A percentile compares a stretch with the other conserved stretches of the same genome.
Conservation (phyloP, 1,284 basidiomycete genomes). For the Caloboletus inedulis region DNA sequence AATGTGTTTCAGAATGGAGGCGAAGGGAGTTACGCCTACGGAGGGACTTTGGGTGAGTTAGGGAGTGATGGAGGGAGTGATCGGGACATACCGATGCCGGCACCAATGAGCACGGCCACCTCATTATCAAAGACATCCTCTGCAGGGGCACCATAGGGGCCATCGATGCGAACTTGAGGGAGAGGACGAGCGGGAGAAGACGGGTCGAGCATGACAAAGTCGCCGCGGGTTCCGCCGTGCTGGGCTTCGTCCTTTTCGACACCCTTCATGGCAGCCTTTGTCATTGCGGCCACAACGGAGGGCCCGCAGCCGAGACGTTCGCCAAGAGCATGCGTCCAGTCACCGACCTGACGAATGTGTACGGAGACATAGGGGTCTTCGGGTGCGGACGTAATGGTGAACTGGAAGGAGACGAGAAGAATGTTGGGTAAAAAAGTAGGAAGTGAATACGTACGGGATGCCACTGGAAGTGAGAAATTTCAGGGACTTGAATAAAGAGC, state of each 20-base stretch:
- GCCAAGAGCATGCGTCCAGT: slow-evolving; percentile 80
- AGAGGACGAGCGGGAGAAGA: slow-evolving; percentile 45
- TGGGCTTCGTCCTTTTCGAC: slow-evolving; percentile 58
- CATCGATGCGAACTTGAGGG: slow-evolving; percentile 78
- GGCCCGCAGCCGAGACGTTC: slow-evolving; percentile 80
- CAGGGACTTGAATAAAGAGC: slow-evolving; percentile 85
- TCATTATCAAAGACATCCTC: slow-evolving; percentile 87
- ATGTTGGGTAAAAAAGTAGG: neutral
- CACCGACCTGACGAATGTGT: slow-evolving; percentile 88
- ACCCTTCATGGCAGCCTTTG: slow-evolving; percentile 70
- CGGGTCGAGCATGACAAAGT: slow-evolving; percentile 76
- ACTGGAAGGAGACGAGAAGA: slow-evolving; percentile 41
- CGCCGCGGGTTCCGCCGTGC: slow-evolving; percentile 52
- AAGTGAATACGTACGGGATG: slow-evolving; percentile 64
- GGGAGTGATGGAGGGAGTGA: neutral
- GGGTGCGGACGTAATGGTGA: slow-evolving; percentile 90
- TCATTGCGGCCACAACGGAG: slow-evolving; percentile 69
- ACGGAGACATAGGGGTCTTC: slow-evolving; percentile 87
- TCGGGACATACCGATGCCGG: slow-evolving; percentile 73
- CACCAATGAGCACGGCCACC: slow-evolving; percentile 82
- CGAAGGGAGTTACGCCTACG: slow-evolving; percentile 81
- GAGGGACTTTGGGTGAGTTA: neutral
- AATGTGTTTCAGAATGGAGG: slow-evolving; percentile 88
- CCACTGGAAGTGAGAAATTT: slow-evolving; percentile 83
- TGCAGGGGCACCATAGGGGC: slow-evolving; percentile 84